Evolutionary conservation across 1,284 basidiomycete species (phyloP).

Genomic region (Ustilago hordei): DNA sequence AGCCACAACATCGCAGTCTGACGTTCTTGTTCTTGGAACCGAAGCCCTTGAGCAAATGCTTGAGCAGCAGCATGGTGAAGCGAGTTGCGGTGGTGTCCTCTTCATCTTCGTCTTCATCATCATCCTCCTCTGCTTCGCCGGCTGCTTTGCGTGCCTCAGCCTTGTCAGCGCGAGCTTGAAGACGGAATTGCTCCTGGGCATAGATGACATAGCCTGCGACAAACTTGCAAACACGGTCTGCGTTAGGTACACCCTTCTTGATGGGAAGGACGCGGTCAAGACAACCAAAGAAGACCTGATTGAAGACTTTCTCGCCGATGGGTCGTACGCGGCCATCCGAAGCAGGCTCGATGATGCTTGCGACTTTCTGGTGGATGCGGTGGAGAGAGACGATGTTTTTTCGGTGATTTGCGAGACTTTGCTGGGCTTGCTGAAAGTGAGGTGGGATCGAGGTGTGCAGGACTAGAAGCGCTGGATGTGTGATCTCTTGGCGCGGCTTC

Average conservation of each 20-base stretch:
- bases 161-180: slow-evolving; percentile 41
- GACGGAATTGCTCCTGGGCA: slow-evolving; percentile 59
- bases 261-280: slow-evolving; percentile 79
- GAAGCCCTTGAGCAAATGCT: slow-evolving; percentile 85
- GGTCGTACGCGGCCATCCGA: slow-evolving; percentile 34
- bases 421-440: slow-evolving; percentile 83
- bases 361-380: slow-evolving; percentile 81
- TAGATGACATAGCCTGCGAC: slow-evolving; percentile 83
- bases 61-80: slow-evolving; percentile 78
- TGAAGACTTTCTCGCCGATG: slow-evolving; percentile 84
- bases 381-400: slow-evolving; percentile 90
- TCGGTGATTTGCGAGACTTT: slow-evolving; percentile 84
- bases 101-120: slow-evolving; percentile 74
- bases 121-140: slow-evolving; percentile 66
- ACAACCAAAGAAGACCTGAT: slow-evolving; percentile 74
- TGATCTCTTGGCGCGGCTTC: slow-evolving; percentile 33
- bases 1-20: slow-evolving; percentile 82
- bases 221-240: slow-evolving; percentile 87
- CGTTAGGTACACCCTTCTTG: slow-evolving; percentile 85
- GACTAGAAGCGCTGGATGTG: slow-evolving; percentile 27
- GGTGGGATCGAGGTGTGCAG: slow-evolving; percentile 46
- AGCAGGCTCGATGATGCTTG: slow-evolving; percentile 73
- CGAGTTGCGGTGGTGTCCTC: slow-evolving; percentile 79
- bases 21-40: slow-evolving; percentile 89
- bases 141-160: slow-evolving; percentile 20